phyloP scores from a whole-genome alignment of 768 basidiomycete species.

The Termitomyces sp. region DNA sequence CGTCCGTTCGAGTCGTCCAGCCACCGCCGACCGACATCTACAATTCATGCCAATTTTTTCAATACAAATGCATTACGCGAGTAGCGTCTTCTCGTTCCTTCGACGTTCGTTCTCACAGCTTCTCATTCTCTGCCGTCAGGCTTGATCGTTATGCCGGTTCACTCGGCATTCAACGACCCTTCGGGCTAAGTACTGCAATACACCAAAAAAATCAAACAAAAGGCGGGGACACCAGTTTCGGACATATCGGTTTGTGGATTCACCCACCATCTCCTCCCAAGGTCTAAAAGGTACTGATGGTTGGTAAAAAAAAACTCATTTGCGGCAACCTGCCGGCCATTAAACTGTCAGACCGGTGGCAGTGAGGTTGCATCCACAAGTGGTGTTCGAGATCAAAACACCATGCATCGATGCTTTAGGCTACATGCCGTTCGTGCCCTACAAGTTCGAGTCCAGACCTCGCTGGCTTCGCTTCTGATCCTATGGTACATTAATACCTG shows the following conservation, averaged over 20 bases:
- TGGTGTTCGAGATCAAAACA: too few species aligned
- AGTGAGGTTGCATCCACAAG: not conserved
- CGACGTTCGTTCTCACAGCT: too few species aligned
- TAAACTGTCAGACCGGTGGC: not conserved
- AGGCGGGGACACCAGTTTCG: not conserved
- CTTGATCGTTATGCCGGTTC: not conserved
- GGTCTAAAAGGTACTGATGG: too few species aligned
- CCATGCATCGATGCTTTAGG: too few species aligned
- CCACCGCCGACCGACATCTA: not conserved
- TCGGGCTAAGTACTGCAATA: too few species aligned
- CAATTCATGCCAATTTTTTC: not conserved
- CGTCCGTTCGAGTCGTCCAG: too few species aligned
- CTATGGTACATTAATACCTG: not conserved
- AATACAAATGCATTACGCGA: not conserved
- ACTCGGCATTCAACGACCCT: not conserved
- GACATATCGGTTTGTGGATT: too few species aligned
- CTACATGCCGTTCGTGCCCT: too few species aligned
- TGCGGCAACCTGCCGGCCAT: not conserved
- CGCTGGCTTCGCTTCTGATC: not conserved
- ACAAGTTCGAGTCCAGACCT: not conserved
- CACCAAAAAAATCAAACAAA: not conserved
- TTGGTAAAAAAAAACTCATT: too few species aligned
- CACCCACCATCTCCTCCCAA: too few species aligned
- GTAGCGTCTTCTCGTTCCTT: too few species aligned
- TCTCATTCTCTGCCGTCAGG: not conserved